Base-by-base conservation (phyloP, 495 filamentous ascomycete genomes). In the Neurospora discreta region DNA sequence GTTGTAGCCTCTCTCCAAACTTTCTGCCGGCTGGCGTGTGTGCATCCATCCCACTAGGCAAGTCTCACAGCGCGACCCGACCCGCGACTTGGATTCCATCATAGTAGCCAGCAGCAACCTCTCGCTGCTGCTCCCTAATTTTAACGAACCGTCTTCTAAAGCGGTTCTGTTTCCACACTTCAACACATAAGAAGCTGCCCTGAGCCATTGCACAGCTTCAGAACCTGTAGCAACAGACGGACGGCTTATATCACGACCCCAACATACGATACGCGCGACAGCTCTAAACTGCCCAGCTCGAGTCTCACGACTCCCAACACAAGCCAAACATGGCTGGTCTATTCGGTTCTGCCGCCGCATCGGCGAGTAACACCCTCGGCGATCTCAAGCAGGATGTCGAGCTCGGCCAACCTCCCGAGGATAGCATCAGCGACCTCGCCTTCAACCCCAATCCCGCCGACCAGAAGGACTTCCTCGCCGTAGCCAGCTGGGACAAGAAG, bases 401-500 rank as follows among this genome's bases (percentile, higher is more conserved):
- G 41, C 81, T 99, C 38, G 87, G 82, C 71, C 86, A 88, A 69
- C 91, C 91, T 16, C 95, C 93, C 40, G 88, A 92, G 73, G 94
- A 97, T 81, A 90, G 91, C 79, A 93, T 97, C 76, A 91, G 91
- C 18, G 91, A 92, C 74, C 80, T 97, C 72, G 85, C 85, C 23
- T 97, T 95, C 82, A 93, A 91, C 68, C 89, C 91, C 39, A 77
- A 74, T 68, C 77, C 77, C n/a, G 71, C 72, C 70, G 76, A 83
- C 70, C 72, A 85, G 58, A 88, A 86, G 74, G 91, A 96, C 71
- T 88, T 92, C 77, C 83, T 97, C 2, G 93, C 94, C 11, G 92
- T 95, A 30, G 84, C 93, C 39, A 94, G 91, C 67, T 97, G 93
- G 93, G 94, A 97, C 81, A 93, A 93, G 81, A 94, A 93, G 77